Conservation (phyloP, 768 basidiomycete species). For the Boletus reticulatus region DNA sequence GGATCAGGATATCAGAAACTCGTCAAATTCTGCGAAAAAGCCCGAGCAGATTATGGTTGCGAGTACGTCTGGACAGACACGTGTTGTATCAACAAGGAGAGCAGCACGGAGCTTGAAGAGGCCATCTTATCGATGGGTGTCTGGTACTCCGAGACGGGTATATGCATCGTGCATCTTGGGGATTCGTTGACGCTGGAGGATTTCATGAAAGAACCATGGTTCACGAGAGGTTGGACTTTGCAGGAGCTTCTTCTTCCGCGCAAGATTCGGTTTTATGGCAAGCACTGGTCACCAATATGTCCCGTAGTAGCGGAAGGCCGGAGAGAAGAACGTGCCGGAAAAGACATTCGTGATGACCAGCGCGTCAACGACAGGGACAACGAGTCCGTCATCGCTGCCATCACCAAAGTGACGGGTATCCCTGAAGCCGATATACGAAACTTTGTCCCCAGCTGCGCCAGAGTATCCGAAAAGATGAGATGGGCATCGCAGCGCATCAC, state of each 20-base stretch:
- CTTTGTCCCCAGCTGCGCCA: conserved; percentile 18
- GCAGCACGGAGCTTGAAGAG: conserved; percentile 26
- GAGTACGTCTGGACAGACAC: conserved; percentile 30
- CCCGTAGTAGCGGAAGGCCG: conserved; percentile 13
- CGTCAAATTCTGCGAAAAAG: conserved; percentile 27
- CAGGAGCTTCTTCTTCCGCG: conserved; percentile 23
- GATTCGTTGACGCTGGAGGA: conserved; percentile 23
- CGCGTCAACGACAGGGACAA: conserved; percentile 25
- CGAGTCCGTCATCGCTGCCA: conserved; percentile 10
- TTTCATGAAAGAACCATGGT: conserved; percentile 23
- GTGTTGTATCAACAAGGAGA: conserved; percentile 30
- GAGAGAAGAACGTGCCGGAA: conserved; percentile 11
- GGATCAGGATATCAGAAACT: conserved; percentile 27
- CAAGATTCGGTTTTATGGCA: conserved; percentile 25
- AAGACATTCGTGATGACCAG: conserved; percentile 10
- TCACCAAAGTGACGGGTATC: conserved; percentile 21
- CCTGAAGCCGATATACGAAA: conserved; percentile 19
- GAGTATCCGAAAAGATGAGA: conserved; percentile 24
- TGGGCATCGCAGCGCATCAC: conserved; percentile 24
- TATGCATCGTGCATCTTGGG: conserved; percentile 25
- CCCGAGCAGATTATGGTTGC: conserved; percentile 21
- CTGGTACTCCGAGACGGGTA: conserved; percentile 24
- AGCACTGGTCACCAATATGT: conserved; percentile 22
- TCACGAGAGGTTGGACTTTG: conserved; percentile 22
- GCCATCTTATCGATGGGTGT: conserved; percentile 22